phyloP scores from a whole-genome alignment of 139 green algal species.

The Asterochloris erici region DNA sequence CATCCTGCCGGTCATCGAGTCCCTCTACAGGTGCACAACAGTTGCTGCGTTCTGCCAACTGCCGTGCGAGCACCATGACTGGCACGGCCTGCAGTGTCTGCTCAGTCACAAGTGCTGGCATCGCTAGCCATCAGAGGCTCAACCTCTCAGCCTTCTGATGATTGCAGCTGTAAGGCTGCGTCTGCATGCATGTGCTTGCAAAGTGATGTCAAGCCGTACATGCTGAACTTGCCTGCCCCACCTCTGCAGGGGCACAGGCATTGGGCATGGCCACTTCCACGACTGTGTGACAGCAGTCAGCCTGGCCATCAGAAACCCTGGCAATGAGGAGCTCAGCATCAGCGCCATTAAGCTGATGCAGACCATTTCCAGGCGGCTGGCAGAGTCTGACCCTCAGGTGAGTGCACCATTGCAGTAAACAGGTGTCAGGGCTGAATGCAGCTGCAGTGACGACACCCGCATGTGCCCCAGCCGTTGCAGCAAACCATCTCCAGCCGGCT shows the following conservation, averaged over 20 bases:
- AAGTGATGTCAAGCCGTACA: neutral
- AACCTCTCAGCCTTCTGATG: no score
- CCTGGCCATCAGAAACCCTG: slow-evolving; percentile 28
- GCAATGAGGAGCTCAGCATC: slow-evolving; percentile 28
- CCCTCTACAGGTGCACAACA: slow-evolving; percentile 37
- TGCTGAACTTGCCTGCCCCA: neutral
- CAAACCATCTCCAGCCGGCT: no score
- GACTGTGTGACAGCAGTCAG: slow-evolving; percentile 15
- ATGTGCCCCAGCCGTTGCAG: no score
- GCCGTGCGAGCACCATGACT: neutral
- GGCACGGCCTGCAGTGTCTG: no score
- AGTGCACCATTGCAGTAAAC: neutral
- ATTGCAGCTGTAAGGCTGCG: no score
- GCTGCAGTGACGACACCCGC: neutral
- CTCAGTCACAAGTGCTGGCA: no score
- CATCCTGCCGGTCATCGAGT: slow-evolving; percentile 52
- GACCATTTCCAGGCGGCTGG: slow-evolving; percentile 4
- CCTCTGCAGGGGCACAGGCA: neutral
- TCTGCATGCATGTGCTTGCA: no score
- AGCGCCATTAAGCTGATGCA: slow-evolving; percentile 33
- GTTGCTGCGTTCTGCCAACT: neutral
- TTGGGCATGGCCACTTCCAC: slow-evolving; percentile 27
- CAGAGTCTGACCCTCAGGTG: slow-evolving; percentile 7
- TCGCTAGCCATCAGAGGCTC: no score
- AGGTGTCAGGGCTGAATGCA: neutral